Base-by-base conservation (phyloP, 192 early-diverging fungal species). In the Pilaira anomala region DNA sequence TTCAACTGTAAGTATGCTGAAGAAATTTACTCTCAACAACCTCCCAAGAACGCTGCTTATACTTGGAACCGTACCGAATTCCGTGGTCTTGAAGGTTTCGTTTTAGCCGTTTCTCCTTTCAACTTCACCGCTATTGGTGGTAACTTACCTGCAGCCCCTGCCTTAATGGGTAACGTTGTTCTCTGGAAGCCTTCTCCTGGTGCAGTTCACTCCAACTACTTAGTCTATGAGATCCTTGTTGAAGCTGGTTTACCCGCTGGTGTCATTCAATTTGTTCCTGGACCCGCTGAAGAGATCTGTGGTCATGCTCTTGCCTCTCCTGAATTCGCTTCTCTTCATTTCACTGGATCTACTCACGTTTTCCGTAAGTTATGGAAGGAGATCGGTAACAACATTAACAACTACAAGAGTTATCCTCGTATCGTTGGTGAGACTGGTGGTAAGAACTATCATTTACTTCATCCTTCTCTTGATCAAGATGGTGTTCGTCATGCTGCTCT, bases 91-190 rank as follows among this genome's bases (percentile, higher is more conserved):
- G 97, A 98, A 78, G 97, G 97, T n/a, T 97, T 97, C 67, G 95
- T 98, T 30, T 88, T 93, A 55, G 97, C 95, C 33, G 92, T 96
- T 66, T 94, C 95, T 26, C 97, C 97, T 21, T 98, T 98, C 85
- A 98, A 98, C 81, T 98, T 98, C 74, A 98, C 97, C 40, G 97
- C 97, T 60, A 98, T 98, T 73, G 97, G 93, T 66, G 95, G 89
- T 67, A 98, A 98, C 79, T 80, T 98, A 55, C 88, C 90, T 40
- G 82, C 83, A 65, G 94, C 95, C 3, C 95, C 97, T 6, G 97
- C 90, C 21, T 78, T 98, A 69, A 96, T 98, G 95, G 97, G 96
- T 50, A 98, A 97, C 78, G 92, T 94, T 28, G 90, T 94, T 26
- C 79, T 98, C 57, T 98, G 95, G 95, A 98, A 98, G 83, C 97